A percentile compares a stretch with the other conserved stretches of the same genome.
Evolutionary conservation across 352 stramenopile species (phyloP).

Genomic region (Phytopythium kandeliae): DNA sequence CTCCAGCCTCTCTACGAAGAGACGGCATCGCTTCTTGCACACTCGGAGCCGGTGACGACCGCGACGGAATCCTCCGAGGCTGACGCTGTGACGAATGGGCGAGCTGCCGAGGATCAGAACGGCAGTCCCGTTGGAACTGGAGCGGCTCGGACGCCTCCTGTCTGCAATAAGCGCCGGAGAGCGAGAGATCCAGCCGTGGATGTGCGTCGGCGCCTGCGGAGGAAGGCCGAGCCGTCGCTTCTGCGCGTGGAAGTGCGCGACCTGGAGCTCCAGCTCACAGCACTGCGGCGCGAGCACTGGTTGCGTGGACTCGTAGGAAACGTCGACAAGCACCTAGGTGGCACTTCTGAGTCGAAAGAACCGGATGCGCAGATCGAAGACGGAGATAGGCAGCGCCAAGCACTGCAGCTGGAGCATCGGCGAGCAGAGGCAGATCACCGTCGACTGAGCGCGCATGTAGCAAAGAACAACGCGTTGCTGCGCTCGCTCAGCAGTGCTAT

Average conservation of each 20-base stretch:
- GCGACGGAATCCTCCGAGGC: too few species aligned
- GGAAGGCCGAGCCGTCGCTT: background rate
- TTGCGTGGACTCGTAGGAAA: too few species aligned
- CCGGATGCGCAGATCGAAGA: too few species aligned
- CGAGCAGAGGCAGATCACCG: background rate
- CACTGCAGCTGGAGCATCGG: background rate
- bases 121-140: background rate
- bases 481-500: background rate
- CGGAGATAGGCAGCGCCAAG: background rate
- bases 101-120: too few species aligned
- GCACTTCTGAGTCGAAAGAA: too few species aligned
- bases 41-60: too few species aligned
- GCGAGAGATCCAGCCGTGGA: background rate
- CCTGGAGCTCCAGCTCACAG: background rate
- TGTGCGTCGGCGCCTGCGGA: background rate
- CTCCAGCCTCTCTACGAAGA: too few species aligned
- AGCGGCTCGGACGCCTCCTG: background rate
- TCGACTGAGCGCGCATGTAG: background rate
- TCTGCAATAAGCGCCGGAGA: background rate
- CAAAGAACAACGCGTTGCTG: background rate
- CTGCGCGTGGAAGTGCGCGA: slow-evolving; percentile 1
- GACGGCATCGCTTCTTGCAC: too few species aligned
- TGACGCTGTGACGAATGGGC: too few species aligned
- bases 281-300: background rate
- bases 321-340: too few species aligned